Conservation (phyloP, 2,329 filamentous ascomycete species). For the Trichoderma breve region DNA sequence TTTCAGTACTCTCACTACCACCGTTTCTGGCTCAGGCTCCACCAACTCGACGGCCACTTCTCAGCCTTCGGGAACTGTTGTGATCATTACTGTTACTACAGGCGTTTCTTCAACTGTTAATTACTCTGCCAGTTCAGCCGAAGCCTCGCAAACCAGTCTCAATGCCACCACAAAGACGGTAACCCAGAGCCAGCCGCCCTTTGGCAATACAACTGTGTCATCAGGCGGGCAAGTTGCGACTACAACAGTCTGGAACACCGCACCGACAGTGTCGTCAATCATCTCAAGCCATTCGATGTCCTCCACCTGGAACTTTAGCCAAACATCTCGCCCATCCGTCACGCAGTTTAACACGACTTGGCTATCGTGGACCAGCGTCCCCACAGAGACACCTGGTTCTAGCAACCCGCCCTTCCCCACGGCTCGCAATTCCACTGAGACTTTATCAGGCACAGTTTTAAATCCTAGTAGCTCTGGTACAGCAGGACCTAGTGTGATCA, state of each 20-base stretch:
- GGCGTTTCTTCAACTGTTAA: background rate
- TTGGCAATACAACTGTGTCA: conserved; percentile 23
- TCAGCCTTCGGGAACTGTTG: background rate
- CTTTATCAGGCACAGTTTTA: conserved; percentile 1
- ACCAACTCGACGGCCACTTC: background rate
- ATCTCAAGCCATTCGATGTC: conserved; percentile 7
- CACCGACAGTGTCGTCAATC: conserved; percentile 12
- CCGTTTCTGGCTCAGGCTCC: background rate
- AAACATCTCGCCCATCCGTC: background rate
- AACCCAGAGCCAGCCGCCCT: conserved; percentile 21
- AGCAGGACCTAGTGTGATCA: background rate
- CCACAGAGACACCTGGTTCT: background rate
- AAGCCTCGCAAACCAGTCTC: background rate
- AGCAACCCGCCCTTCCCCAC: conserved; percentile 12
- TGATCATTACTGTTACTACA: conserved; percentile 8
- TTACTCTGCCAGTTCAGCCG: background rate
- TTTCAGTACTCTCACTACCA: background rate
- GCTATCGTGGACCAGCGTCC: background rate
- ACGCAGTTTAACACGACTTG: conserved; percentile 10
- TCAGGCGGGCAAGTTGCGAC: conserved; percentile 9
- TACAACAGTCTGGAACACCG: conserved; percentile 3
- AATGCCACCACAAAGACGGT: conserved; percentile 7
- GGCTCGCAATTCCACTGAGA: conserved; percentile 7
- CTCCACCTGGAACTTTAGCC: background rate
- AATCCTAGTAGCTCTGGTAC: background rate